Base-by-base conservation (phyloP, 140 eudicot genomes). In the Stevia rebaudiana region DNA sequence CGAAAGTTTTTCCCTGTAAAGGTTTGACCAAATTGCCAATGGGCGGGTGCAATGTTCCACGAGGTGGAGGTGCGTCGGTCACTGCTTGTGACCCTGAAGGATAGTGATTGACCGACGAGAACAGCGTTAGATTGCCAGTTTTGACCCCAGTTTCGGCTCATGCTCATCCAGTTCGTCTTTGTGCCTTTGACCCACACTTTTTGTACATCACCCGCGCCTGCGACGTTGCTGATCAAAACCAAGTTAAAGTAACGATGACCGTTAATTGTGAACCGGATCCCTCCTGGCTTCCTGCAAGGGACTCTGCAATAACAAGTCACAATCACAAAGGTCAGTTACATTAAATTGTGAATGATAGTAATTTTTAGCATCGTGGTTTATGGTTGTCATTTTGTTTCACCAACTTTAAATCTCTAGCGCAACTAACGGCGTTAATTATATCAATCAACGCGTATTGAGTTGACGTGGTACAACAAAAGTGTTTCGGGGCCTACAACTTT, bases 141-240 rank as follows among this genome's bases (percentile, higher is more conserved):
- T 51, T 89, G 97, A 5, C 95, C 97, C 97, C 97, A 86, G 42
- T 86, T 89, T 11, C 97, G 92, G 51, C 92, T 89, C 87, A 89
- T 81, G 69, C 80, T 61, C 79, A 89, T 48, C 97, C 97, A 89
- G 0, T 75, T 77, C 0, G 89, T 89, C 57, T 74, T 86, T 3
- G 85, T 65, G 3, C 97, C 97, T 53, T 89, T 89, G 16, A 89
- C 71, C 71, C 85, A 81, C 3, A 71, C 92, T 61, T 79, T 80
- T 51, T 74, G 83, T 31, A 86, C 70, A 59, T 86, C 86, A 31
- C 95, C 95, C 3, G 90, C 89, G 44, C 95, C 95, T 0, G 94
- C 97, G 1, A 90, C 95, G 28, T 90, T 90, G 68, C 82, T 90
- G 66, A 90, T 77, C 64, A 88, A 36, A 3, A 88, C 84, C 82